Evolutionary conservation across 768 basidiomycete species (phyloP).

Genomic region (Lyophyllum atratum): DNA sequence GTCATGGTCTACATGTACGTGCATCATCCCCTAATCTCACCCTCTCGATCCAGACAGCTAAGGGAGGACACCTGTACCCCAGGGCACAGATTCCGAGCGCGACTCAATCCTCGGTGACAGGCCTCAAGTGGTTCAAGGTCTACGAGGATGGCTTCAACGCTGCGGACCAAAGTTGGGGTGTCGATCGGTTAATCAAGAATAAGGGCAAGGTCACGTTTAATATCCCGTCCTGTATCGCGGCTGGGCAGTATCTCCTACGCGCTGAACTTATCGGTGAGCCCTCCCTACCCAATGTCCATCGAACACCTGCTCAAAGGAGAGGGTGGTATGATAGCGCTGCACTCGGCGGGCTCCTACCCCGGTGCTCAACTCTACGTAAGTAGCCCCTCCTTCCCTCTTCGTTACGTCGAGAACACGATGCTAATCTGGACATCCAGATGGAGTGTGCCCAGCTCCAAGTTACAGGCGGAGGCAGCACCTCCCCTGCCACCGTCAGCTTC

Average conservation of each 20-base stretch:
- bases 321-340: slow-evolving; percentile 34
- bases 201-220: slow-evolving; percentile 52
- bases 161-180: slow-evolving; percentile 40
- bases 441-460: slow-evolving; percentile 49
- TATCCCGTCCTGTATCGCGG: slow-evolving; percentile 45
- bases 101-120: slow-evolving; percentile 45
- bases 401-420: neutral
- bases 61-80: neutral
- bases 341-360: slow-evolving; percentile 45
- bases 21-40: neutral
- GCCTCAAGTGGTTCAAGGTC: slow-evolving; percentile 57
- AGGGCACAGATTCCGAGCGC: slow-evolving; percentile 51
- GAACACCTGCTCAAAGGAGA: too few species aligned
- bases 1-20: slow-evolving; percentile 52
- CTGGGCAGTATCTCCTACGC: slow-evolving; percentile 51
- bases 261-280: slow-evolving; percentile 51
- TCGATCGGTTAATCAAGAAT: slow-evolving; percentile 46
- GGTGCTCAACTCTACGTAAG: slow-evolving; percentile 60
- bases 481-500: slow-evolving; percentile 47
- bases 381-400: slow-evolving; percentile 4
- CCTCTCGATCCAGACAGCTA: neutral
- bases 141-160: slow-evolving; percentile 43
- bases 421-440: slow-evolving; percentile 30
- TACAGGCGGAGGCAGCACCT: slow-evolving; percentile 43
- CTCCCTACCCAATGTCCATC: too few species aligned